These are phyloP conservation scores for Suillus placidus DNA, from an alignment of 768 basidiomycete species.

Conservation along the genomic window DNA sequence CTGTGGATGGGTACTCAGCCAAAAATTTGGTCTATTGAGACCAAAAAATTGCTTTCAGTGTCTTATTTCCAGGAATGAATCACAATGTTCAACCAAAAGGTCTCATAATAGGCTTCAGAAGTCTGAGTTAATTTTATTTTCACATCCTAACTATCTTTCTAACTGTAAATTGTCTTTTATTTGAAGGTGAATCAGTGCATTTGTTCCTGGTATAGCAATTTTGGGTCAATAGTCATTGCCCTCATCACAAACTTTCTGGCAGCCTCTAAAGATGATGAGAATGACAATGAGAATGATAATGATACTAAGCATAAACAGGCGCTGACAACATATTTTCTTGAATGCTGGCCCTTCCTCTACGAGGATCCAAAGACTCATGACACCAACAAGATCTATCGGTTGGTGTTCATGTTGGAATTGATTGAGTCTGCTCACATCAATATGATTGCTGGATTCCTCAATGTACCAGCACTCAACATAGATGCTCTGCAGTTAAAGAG, in stretches of 20 bases:
- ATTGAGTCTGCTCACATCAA: slow-evolving; percentile 8
- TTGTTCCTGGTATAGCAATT: slow-evolving; percentile 13
- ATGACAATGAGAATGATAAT: not conserved
- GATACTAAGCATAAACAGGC: too few relatives aligned
- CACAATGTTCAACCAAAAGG: slow-evolving; percentile 9
- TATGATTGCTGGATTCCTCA: not conserved
- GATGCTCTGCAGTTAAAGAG: not conserved
- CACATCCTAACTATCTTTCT: too few relatives aligned
- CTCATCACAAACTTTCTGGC: slow-evolving; percentile 9
- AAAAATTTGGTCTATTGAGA: slow-evolving; percentile 12
- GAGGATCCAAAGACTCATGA: slow-evolving; percentile 5
- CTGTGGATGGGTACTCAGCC: slow-evolving; percentile 15
- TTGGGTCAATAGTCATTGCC: slow-evolving; percentile 10
- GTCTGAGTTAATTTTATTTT: not conserved
- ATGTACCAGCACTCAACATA: slow-evolving; percentile 5
- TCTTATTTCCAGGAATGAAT: slow-evolving; percentile 12
- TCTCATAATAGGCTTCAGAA: slow-evolving; percentile 8
- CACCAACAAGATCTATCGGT: not conserved
- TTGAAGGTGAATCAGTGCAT: slow-evolving; percentile 10
- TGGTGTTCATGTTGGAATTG: slow-evolving; percentile 11
- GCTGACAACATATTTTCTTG: not conserved
- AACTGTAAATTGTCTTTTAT: too few relatives aligned
- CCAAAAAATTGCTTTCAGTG: not conserved
- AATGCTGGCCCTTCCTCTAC: slow-evolving; percentile 6
- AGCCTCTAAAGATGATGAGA: not conserved